Conservation (phyloP, 1,284 basidiomycete genomes). For the Apiotrichum gracile region DNA sequence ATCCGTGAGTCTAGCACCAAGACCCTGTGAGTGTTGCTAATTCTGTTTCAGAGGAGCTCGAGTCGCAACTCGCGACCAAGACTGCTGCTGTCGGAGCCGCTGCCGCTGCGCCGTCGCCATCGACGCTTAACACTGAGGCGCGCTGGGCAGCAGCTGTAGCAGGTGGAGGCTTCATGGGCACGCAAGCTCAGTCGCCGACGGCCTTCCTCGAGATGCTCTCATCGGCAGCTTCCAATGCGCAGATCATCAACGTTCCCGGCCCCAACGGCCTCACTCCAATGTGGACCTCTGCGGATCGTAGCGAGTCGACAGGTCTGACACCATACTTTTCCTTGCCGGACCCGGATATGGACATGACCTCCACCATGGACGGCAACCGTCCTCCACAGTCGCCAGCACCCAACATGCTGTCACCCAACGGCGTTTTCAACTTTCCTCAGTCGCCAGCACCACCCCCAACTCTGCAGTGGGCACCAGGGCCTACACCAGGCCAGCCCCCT, state of each 20-base stretch:
- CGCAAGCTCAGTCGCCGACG: slow-evolving; percentile 26
- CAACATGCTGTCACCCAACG: slow-evolving; percentile 30
- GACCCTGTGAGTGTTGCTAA: neutral
- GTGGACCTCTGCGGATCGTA: slow-evolving; percentile 14
- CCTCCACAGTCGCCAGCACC: slow-evolving; percentile 4
- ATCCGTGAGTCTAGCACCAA: slow-evolving; percentile 26
- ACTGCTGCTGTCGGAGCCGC: neutral
- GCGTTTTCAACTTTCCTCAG: slow-evolving; percentile 40
- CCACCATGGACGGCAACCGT: neutral
- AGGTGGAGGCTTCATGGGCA: neutral
- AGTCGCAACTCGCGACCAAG: slow-evolving; percentile 11
- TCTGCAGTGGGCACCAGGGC: neutral
- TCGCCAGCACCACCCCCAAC: slow-evolving; percentile 5
- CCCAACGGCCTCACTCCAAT: neutral
- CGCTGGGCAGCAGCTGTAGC: neutral
- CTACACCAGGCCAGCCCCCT: too few relatives aligned
- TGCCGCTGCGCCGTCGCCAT: neutral
- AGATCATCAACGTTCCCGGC: too few relatives aligned
- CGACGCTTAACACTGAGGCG: neutral
- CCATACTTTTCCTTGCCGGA: slow-evolving; percentile 15
- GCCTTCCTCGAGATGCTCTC: slow-evolving; percentile 42
- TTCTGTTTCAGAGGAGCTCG: slow-evolving; percentile 15
- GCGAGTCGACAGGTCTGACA: slow-evolving; percentile 20
- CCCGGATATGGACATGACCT: neutral
- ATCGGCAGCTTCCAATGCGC: slow-evolving; percentile 21